A percentile compares a stretch with the other conserved stretches of the same genome.
Evolutionary conservation across 1,139 yeast genomes (phyloP).

Genomic region (Tardiomyces depauwii): DNA sequence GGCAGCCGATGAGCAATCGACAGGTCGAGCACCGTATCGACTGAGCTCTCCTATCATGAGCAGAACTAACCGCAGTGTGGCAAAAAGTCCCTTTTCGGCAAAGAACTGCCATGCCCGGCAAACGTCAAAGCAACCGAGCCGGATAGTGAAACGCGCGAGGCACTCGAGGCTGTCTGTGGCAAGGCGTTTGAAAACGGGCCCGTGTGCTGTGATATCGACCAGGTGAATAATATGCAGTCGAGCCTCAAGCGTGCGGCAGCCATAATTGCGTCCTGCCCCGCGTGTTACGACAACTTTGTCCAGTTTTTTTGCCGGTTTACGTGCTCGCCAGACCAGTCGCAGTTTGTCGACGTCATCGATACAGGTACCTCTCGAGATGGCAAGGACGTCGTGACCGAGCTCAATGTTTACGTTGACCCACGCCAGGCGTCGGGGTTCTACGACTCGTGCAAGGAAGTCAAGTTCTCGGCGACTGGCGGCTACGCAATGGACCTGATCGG

Average conservation of each 20-base stretch:
- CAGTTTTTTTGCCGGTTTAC: constrained; percentile 83
- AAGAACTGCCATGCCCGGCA: constrained; percentile 67
- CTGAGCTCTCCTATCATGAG: neutral
- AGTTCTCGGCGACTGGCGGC: constrained; percentile 91
- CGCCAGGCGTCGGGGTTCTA: constrained; percentile 52
- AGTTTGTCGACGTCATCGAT: constrained; percentile 56
- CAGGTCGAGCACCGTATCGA: neutral
- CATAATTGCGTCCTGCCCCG: constrained; percentile 85
- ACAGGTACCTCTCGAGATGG: constrained; percentile 45
- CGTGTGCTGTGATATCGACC: constrained; percentile 46
- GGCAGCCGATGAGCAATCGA: neutral
- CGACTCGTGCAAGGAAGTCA: constrained; percentile 80
- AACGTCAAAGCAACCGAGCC: constrained; percentile 38
- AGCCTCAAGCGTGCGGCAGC: constrained; percentile 69
- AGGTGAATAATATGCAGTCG: constrained; percentile 34
- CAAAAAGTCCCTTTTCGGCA: constrained; percentile 67
- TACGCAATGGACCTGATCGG: constrained; percentile 95
- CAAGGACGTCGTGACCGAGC: constrained; percentile 54
- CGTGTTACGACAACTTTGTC: constrained; percentile 77
- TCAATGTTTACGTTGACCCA: constrained; percentile 52
- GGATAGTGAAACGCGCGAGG: constrained; percentile 33
- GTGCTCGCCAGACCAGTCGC: constrained; percentile 77
- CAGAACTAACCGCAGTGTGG: constrained; percentile 43
- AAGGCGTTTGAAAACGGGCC: constrained; percentile 39
- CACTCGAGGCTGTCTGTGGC: constrained; percentile 61